Percentiles rank a stretch among this genome's conserved stretches.
Evolutionary conservation across 2,329 filamentous ascomycete species (phyloP).

Genomic region (Endocalyx cinctus): DNA sequence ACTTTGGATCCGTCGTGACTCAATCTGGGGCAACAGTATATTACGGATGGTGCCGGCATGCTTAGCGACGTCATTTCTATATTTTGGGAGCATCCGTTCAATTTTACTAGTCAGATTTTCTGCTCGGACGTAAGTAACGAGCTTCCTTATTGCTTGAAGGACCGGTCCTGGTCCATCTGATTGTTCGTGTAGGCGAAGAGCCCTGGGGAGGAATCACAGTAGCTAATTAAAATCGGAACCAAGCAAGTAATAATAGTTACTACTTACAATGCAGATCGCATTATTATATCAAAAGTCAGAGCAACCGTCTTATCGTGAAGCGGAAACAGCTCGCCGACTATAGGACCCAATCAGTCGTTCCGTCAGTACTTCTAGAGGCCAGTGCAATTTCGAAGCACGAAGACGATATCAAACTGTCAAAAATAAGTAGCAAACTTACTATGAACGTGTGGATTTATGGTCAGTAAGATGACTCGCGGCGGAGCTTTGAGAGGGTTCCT

Average conservation of each 20-base stretch:
- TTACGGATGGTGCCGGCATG: slow-evolving; percentile 1
- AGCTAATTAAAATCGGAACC: neutral
- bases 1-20: neutral
- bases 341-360: no score
- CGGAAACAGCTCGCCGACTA: slow-evolving; percentile 9
- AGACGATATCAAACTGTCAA: no score
- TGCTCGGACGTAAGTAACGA: slow-evolving; percentile 1
- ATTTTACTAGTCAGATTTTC: slow-evolving; percentile 4
- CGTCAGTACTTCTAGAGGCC: no score
- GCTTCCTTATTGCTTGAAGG: slow-evolving; percentile 3
- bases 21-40: slow-evolving; percentile 3
- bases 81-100: slow-evolving; percentile 5
- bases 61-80: slow-evolving; percentile 1
- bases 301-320: slow-evolving; percentile 8
- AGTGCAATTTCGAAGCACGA: no score
- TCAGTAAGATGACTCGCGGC: no score
- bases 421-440: no score
- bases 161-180: slow-evolving; percentile 3
- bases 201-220: no score
- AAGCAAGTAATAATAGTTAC: neutral
- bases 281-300: slow-evolving; percentile 14
- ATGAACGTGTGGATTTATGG: no score
- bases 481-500: no score
- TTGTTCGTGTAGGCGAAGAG: slow-evolving; percentile 7
- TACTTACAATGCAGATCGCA: slow-evolving; percentile 10